Evolutionary conservation across 2,329 filamentous ascomycete species (phyloP).

Genomic region (Exophiala dermatitidis): DNA sequence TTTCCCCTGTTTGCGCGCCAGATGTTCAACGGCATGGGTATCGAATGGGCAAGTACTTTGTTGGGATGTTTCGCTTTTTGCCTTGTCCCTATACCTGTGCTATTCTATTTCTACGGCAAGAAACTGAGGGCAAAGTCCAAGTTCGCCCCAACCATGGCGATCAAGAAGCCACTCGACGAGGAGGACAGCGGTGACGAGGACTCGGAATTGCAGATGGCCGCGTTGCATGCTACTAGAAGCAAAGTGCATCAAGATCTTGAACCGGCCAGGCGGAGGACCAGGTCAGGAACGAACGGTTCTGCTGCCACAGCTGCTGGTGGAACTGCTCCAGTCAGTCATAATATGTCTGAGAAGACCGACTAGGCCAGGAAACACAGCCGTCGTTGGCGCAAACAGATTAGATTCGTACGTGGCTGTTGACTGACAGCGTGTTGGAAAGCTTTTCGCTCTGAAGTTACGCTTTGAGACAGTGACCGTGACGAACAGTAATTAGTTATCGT

Average conservation of each 20-base stretch:
- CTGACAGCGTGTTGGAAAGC: too few relatives aligned
- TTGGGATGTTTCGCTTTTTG: conserved; percentile 33
- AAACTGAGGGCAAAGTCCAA: conserved; percentile 26
- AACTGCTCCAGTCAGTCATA: not conserved
- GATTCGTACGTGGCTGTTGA: too few relatives aligned
- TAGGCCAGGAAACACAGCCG: not conserved
- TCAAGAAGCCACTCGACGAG: conserved; percentile 38
- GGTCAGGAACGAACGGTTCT: conserved; percentile 13
- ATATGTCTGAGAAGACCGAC: not conserved
- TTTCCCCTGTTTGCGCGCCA: conserved; percentile 49
- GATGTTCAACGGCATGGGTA: conserved; percentile 49
- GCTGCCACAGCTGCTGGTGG: not conserved
- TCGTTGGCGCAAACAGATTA: not conserved
- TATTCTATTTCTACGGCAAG: conserved; percentile 33
- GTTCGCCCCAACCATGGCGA: conserved; percentile 41
- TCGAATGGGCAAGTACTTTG: conserved; percentile 36
- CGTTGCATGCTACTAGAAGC: conserved; percentile 23
- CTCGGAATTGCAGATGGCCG: conserved; percentile 16
- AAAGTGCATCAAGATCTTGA: conserved; percentile 21
- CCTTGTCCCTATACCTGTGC: conserved; percentile 35
- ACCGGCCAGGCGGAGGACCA: conserved; percentile 2
- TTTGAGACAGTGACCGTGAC: too few relatives aligned
- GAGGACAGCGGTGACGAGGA: conserved; percentile 28
- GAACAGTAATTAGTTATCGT: too few relatives aligned
- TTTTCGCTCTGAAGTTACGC: too few relatives aligned